Evolutionary conservation across 768 basidiomycete genomes (phyloP), one percentile per base, ranked within the genome.

Genomic region (Kwoniella dejecticola): DNA sequence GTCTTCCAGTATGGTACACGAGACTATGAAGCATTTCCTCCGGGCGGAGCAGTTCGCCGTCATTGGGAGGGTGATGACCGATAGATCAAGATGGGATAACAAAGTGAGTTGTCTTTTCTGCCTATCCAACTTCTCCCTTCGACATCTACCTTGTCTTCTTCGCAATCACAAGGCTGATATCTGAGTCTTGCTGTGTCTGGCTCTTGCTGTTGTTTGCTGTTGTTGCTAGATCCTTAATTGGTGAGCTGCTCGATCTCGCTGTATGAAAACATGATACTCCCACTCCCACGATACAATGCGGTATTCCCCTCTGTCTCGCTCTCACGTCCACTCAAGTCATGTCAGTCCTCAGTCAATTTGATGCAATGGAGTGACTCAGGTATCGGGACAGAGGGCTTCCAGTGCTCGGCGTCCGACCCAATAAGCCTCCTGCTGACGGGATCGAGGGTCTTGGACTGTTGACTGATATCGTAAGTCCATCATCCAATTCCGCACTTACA

Each of bases 1-100:
- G 48, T 31, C 48, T 10, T 27, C 46, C 21, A 48, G 23, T 23
- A n/a, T 27, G 23, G 46, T 27, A 19, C 42, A 26, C 13, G 56
- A 48, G 17, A 21, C 66, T 12, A 72, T 77, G 69, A 69, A 68
- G 62, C 48, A 62, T 33, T 77, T 77, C 58, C 54, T 77, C 30
- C 33, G 46, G 19, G 71, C 75, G 1, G 47, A 64, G 38, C 49
- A 63, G 24, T 77, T 65, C 60, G 73, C 69, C 8, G 75, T 77
- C 13, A 67, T 77, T 12, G 75, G 75, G 2, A 59, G 70, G 15
- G 56, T 64, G 12, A 42, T 75, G 48, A 68, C 66, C 6, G 75
- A 77, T 64, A 66, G 68, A 12, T 65, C 60, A 4, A 55, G 68
- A 24, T 75, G 26, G 26, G 73, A 75, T 55, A 64, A 68, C 52